Evolutionary conservation across 2,329 filamentous ascomycete species (phyloP).

Genomic region (Tympanopsis confertula): DNA sequence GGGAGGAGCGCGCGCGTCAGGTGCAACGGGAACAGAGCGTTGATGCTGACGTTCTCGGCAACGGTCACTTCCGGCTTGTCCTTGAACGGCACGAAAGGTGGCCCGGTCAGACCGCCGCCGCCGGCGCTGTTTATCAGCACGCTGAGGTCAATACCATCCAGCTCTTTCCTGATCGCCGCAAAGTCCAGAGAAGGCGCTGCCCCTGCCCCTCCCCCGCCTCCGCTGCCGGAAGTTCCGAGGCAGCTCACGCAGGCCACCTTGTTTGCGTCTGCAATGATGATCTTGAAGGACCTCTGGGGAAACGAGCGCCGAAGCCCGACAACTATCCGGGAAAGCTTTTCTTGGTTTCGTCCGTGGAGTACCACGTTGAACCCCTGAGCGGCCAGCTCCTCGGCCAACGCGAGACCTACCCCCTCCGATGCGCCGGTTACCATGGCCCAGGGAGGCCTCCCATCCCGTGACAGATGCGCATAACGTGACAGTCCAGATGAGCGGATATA

Average conservation of each 20-base stretch:
- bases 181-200: constrained; percentile 7
- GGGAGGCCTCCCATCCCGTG: constrained; percentile 6
- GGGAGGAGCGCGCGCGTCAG: constrained; percentile 34
- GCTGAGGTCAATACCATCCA: constrained; percentile 29
- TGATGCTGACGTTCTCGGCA: constrained; percentile 29
- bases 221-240: background rate
- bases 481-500: too few species aligned
- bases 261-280: constrained; percentile 30
- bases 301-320: constrained; percentile 22
- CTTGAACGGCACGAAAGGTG: constrained; percentile 21
- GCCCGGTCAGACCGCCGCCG: constrained; percentile 16
- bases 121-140: constrained; percentile 47
- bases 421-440: constrained; percentile 41
- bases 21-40: constrained; percentile 34
- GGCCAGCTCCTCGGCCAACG: constrained; percentile 37
- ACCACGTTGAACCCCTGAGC: constrained; percentile 40
- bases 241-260: constrained; percentile 3
- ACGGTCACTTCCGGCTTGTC: constrained; percentile 21
- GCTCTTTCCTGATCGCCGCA: constrained; percentile 8
- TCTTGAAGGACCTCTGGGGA: constrained; percentile 23
- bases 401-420: constrained; percentile 40
- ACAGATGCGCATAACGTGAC: background rate
- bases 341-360: constrained; percentile 39
- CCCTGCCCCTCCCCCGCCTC: constrained; percentile 4
- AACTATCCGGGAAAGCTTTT: constrained; percentile 32